Base-by-base conservation (phyloP, 768 basidiomycete species). In the Tephrocybe sp. region DNA sequence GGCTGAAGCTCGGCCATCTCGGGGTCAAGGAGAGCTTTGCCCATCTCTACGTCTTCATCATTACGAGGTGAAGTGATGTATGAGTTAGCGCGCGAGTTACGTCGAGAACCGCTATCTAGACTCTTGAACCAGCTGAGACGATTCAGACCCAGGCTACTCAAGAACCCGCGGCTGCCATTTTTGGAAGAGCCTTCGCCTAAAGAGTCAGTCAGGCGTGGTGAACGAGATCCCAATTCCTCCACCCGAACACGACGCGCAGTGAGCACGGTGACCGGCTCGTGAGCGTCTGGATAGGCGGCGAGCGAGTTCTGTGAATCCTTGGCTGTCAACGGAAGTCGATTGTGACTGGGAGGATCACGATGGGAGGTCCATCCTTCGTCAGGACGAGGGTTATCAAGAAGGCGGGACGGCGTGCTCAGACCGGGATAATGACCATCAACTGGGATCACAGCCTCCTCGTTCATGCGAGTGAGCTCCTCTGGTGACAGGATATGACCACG, bases 61-160 rank as follows among this genome's bases (percentile, higher is more conserved):
- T 49, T 54, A 14, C 67, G 51, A 53, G 67, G 56, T 53, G 65
- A 52, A 55, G 63, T 20, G 23, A 18, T 28, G 18, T 54, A 52
- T 8, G 54, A 53, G 38, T 56, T 41, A n/a, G 38, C 10, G 2
- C 58, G 61, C 4, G 61, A 62, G 39, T 50, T 62, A 34, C 56
- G 59, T 45, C 57, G 54, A 10, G 62, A 63, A n/a, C 45, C 32
- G 25, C 62, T 62, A 28, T 64, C 67, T 17, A 53, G 51, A 50
- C 61, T 73, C 55, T 69, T 76, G 64, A 88, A 84, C 85, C 86
- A 87, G 56, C 82, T 85, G 53, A 75, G 54, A 30, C 84, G 73
- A 12, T 74, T 69, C 3, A 85, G 65, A 1, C 83, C 79, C 2
- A 84, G 67, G 36, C 70, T 67, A 23, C 61, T 62, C 48, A 71